Conservation (phyloP, 345 rosid species). For the Litchi chinensis region DNA sequence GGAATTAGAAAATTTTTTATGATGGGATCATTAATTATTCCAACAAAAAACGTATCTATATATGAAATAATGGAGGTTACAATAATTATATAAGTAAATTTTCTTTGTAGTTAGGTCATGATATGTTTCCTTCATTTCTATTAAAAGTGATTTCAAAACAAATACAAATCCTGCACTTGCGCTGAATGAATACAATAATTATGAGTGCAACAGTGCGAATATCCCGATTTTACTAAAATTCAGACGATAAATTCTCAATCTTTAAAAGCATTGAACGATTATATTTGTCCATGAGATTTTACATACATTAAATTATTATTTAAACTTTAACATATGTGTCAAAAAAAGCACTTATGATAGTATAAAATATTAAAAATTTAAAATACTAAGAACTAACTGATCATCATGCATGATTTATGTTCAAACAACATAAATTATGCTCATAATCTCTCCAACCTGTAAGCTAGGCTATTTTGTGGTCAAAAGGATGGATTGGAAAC, state of each 20-base stretch:
- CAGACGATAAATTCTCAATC: too few relatives aligned
- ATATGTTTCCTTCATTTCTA: neutral
- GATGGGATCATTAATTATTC: conserved; percentile 5
- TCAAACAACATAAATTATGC: neutral
- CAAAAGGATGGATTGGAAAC: conserved; percentile 5
- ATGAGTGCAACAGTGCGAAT: too few relatives aligned
- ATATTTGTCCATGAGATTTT: too few relatives aligned
- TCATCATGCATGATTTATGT: neutral
- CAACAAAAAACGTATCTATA: neutral
- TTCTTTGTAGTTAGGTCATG: neutral
- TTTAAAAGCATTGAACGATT: too few relatives aligned
- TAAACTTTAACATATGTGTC: too few relatives aligned
- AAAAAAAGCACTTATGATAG: too few relatives aligned
- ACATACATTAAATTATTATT: neutral
- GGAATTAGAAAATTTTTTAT: neutral
- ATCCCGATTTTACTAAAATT: too few relatives aligned
- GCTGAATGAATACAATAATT: too few relatives aligned
- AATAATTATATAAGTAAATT: neutral
- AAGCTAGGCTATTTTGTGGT: neutral
- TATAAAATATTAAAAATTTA: too few relatives aligned
- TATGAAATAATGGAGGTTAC: neutral
- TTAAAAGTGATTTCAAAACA: neutral
- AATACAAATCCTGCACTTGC: too few relatives aligned
- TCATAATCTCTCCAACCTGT: too few relatives aligned
- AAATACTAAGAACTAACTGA: too few relatives aligned